Evolutionary conservation across 176 grass and related monocot genomes (phyloP), one percentile per base, ranked within the genome.

Genomic region (Tuctoria greenei): DNA sequence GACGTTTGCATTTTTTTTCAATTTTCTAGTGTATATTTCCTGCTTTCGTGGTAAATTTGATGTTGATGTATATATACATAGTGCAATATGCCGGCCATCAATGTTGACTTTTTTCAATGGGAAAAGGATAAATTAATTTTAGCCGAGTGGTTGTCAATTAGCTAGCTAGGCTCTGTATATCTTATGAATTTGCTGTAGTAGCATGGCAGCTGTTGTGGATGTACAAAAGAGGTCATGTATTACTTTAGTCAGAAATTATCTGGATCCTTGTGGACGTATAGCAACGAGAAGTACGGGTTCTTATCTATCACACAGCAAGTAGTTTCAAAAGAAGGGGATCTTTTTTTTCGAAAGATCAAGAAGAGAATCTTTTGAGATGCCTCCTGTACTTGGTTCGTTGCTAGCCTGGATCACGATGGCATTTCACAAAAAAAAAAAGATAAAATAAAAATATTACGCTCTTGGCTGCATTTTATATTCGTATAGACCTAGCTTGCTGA

Each of bases 221-320:
- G 17, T 21, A 42, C 52, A 25, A 5, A 21, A 59, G 37, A 25
- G 41, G 21, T 17, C 4, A 4, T 20, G 43, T 68, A 69, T 18
- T 59, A 43, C 55, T 59, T 40, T 44, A 24, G 2, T 41, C 27
- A 13, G 5, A 61, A 45, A 71, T 60, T 31, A 38, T 25, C 38
- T 68, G 40, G 64, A 10, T 78, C 23, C 6, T 21, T 3, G 31
- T 23, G 46, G 68, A 23, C 9, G n/a, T n/a, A n/a, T n/a, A n/a
- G n/a, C n/a, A n/a, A n/a, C n/a, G n/a, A 78, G 44, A 78, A 57
- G 76, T 67, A 79, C 49, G 23, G 63, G 1, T 56, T 12, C 64
- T 58, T 68, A 67, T 55, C 47, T 41, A 12, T n/a, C 12, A 24
- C 20, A 45, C 23, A 35, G 20, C n/a, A 31, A 31, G 31, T 5